Evolutionary conservation across 139 green algal species (phyloP), one percentile per base, ranked within the genome.

Genomic region (Deuterostichococcus epilithicus): DNA sequence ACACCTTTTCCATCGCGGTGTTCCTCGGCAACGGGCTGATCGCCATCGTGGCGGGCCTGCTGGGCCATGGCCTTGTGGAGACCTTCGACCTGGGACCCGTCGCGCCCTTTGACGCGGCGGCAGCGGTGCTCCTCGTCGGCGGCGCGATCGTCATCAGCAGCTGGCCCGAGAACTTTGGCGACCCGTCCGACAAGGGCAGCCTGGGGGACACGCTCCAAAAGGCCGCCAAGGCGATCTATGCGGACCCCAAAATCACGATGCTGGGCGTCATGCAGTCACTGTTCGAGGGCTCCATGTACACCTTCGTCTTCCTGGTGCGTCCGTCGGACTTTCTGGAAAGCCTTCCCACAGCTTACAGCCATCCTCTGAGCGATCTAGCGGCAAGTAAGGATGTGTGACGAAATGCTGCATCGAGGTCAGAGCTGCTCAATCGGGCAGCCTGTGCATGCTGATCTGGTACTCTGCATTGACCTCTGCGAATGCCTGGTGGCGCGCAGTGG

Each of bases 211-310:
- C 90, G 74, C 88, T 96, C 38, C 63, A 47, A 33, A 86, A 85
- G 60, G 92, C 87, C 1, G 70, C 71, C n/a, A 25, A 72, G 35
- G 85, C 89, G 13, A 94, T 91, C 39, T 74, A 2, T 66, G 81
- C 87, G 91, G 90, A 96, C 72, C 78, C 80, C 30, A 91, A 90
- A 58, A 86, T 96, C n/a, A 88, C 84, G 22, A 74, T 97, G 60
- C 86, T 98, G 42, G 94, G 94, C 4, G 92, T 88, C 25, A 96
- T 97, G 86, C 94, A 99, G 82, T 88, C 90, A 2, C 77, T 98
- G 58, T 99, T 98, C 81, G 95, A 99, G 83, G 95, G 88, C 13
- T 82, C 82, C 78, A 98, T 99, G 95, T 99, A 99, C 86, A 97
- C 95, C 2, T 99, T 98, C 84, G 94, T 99, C 1, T 99, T 99